Evolutionary conservation across 768 basidiomycete species (phyloP).

Genomic region (Trametes cinnabarina): DNA sequence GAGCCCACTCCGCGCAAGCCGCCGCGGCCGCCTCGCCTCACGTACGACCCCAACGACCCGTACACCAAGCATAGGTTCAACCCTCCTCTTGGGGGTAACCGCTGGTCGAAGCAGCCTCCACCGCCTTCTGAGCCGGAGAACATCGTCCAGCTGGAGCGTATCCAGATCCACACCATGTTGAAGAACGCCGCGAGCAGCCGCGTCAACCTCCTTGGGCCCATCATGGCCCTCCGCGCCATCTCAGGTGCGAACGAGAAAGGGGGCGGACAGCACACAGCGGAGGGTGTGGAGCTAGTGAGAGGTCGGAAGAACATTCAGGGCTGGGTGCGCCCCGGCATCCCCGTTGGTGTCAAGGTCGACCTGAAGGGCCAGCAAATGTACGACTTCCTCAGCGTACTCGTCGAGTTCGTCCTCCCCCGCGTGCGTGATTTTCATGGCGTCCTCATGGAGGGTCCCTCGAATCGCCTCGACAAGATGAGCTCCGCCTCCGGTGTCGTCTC

Average conservation of each 20-base stretch:
- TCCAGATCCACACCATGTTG: constrained; percentile 83
- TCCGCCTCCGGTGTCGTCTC: constrained; percentile 85
- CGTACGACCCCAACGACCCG: constrained; percentile 74
- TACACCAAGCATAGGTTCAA: constrained; percentile 79
- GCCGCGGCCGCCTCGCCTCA: constrained; percentile 59
- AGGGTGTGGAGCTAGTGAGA: constrained; percentile 78
- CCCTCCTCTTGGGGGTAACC: constrained; percentile 69
- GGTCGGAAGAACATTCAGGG: constrained; percentile 68
- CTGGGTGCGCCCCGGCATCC: constrained; percentile 82
- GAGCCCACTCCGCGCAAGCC: constrained; percentile 51
- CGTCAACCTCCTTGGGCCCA: constrained; percentile 71
- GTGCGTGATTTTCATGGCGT: constrained; percentile 88
- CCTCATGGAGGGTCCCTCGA: constrained; percentile 68
- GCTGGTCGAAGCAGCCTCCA: constrained; percentile 63
- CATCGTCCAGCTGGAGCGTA: constrained; percentile 74
- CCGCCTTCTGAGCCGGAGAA: constrained; percentile 67
- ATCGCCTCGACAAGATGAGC: constrained; percentile 68
- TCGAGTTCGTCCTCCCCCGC: constrained; percentile 94
- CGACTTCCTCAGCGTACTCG: constrained; percentile 83
- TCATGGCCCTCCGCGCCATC: constrained; percentile 85
- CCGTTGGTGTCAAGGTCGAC: constrained; percentile 87
- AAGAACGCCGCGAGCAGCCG: constrained; percentile 76
- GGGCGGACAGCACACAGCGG: constrained; percentile 64
- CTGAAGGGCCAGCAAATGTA: constrained; percentile 92
- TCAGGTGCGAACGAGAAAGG: constrained; percentile 77